A percentile compares a stretch with the other conserved stretches of the same genome.
These are phyloP conservation scores for Magnaporthiopsis rhizophila DNA, from an alignment of 2,329 filamentous ascomycete genomes.

Conservation along the genomic window DNA sequence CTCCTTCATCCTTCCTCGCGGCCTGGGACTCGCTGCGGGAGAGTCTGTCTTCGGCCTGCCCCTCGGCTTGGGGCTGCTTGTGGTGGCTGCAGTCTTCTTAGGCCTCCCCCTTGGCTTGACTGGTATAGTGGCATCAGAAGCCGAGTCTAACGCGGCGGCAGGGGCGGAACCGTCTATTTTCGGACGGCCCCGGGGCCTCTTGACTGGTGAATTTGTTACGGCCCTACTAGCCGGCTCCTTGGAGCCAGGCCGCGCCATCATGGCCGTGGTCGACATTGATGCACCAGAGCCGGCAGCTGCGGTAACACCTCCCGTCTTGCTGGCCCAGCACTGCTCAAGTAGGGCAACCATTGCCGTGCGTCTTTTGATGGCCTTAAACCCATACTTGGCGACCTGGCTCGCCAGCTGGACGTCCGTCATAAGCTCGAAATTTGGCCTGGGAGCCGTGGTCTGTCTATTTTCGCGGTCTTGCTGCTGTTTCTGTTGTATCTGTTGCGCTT, in stretches of 20 bases:
- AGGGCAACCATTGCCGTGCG: slow-evolving; percentile 62
- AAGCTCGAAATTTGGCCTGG: slow-evolving; percentile 48
- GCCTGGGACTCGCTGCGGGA: slow-evolving; percentile 8
- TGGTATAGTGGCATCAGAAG: slow-evolving; percentile 4
- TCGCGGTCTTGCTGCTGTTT: neutral
- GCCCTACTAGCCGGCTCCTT: slow-evolving; percentile 10
- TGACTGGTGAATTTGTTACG: slow-evolving; percentile 21
- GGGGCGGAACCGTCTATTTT: slow-evolving; percentile 25
- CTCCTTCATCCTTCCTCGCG: slow-evolving; percentile 21
- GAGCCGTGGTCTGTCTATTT: slow-evolving; percentile 5
- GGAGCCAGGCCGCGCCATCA: slow-evolving; percentile 8
- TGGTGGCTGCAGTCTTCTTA: slow-evolving; percentile 17
- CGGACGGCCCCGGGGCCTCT: slow-evolving; percentile 31
- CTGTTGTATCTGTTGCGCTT: slow-evolving; percentile 16
- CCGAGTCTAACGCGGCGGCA: slow-evolving; percentile 1
- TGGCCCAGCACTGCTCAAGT: slow-evolving; percentile 63
- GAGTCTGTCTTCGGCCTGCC: slow-evolving; percentile 14
- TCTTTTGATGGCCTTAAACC: slow-evolving; percentile 65
- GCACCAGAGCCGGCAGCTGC: neutral
- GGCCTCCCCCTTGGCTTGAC: slow-evolving; percentile 18
- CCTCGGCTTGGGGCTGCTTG: neutral
- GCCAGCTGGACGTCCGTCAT: slow-evolving; percentile 57
- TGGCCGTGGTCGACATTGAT: slow-evolving; percentile 15
- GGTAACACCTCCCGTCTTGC: slow-evolving; percentile 32
- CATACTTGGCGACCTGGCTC: slow-evolving; percentile 54